Evolutionary conservation across 2,329 filamentous ascomycete genomes (phyloP), one percentile per base, ranked within the genome.

Genomic region (Onygenales sp.): DNA sequence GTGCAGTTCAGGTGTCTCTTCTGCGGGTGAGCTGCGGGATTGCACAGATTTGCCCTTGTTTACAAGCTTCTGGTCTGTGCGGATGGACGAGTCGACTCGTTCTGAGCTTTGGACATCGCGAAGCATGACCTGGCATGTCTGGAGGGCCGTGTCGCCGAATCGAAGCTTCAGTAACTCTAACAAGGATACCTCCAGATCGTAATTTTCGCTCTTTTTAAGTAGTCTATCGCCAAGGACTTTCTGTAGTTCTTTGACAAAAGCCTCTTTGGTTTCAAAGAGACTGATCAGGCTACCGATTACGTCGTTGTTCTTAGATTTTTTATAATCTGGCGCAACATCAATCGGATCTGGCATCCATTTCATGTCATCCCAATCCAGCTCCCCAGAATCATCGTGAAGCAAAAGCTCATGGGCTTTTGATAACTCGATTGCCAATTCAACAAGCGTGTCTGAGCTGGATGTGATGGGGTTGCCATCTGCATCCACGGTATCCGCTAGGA

Each of bases 91-190:
- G 64, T 96, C 87, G 55, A 94, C 81, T 43, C 82, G 79, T 56
- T 79, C 78, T 1, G 90, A 95, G 64, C 96, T 91, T 59, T 87
- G 80, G 38, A 97, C 87, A 66, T 98, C 93, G 58, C 86, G 88
- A 54, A 98, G 81, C 93, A 98, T 98, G 63, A 98, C 93, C 66
- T 98, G 92, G 69, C 91, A 96, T 48, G 88, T 87, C 66, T 97
- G 93, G 45, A 98, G 75, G 13, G 89, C 84, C 32, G 81, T 79
- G 59, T 96, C 89, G 27, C 92, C 92, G 54, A 96, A 91, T 7
- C 91, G 84, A 57, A 88, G 79, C 72, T 96, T 96, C 55, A 98
- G 79, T 8, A 97, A 78, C 54, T 92, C 84, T 5, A 97, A 78
- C 4, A 96, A 87, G 53, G 87, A 85, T 52, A 88, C 81, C 69